A percentile compares a stretch with the other conserved stretches of the same genome.
Conservation (phyloP, 306 rosid genomes). For the Dryas drummondii region DNA sequence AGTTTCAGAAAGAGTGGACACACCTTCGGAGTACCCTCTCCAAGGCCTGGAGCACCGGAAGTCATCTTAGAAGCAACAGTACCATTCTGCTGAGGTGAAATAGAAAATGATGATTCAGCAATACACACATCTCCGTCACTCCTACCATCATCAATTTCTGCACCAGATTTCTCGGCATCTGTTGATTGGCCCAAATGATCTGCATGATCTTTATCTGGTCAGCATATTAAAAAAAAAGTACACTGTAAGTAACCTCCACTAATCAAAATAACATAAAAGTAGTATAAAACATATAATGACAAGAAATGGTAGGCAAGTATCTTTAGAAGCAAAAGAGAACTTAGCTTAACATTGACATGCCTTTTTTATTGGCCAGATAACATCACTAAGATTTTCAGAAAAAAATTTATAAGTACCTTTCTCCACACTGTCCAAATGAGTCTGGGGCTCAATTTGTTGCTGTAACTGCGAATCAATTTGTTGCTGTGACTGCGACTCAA, state of each 20-base stretch:
- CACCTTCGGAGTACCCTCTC: conserved; percentile 96
- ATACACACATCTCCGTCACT: conserved; percentile 35
- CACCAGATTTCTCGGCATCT: conserved; percentile 29
- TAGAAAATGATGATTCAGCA: conserved; percentile 54
- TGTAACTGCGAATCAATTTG: conserved; percentile 19
- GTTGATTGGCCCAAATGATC: conserved; percentile 34
- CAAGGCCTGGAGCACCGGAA: conserved; percentile 56
- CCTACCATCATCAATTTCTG: conserved; percentile 44
- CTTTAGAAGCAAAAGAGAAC: neutral
- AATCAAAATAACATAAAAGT: neutral
- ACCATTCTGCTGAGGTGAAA: conserved; percentile 64
- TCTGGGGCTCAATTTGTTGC: conserved; percentile 38
- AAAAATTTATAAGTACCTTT: conserved; percentile 40
- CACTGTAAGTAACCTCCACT: neutral
- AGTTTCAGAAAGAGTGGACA: conserved; percentile 3
- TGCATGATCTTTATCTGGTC: conserved; percentile 38
- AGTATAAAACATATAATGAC: neutral
- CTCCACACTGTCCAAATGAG: conserved; percentile 35
- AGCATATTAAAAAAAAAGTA: conserved; percentile 6
- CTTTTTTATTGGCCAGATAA: too few species aligned
- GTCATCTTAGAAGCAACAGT: conserved; percentile 43
- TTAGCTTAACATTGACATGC: too few species aligned
- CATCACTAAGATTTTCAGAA: neutral
- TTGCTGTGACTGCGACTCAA: conserved; percentile 3
- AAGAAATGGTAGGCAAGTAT: neutral